Base-by-base conservation (phyloP, 805 yeast species). In the Metschnikowia colocasiae region DNA sequence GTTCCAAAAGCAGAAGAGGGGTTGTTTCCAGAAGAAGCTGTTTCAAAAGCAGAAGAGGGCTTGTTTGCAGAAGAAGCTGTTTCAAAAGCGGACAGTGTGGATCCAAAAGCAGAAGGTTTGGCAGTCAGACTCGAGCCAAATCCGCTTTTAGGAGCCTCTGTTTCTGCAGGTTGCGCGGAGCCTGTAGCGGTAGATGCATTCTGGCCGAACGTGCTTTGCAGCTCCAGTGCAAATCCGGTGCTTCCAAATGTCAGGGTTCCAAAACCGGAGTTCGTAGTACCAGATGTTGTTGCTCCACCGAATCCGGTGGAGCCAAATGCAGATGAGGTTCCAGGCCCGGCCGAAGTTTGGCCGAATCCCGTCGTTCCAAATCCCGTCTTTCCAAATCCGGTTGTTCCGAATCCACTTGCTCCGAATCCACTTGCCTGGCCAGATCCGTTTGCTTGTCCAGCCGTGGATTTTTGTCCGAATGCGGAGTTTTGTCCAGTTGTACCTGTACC, bases 121-220 rank as follows among this genome's bases (percentile, higher is more conserved):
- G 49, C 6, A 13, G 15, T 19, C 37, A 10, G 23, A 19, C 10
- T 19, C 10, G 33, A 30, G 3, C 63, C 63, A 48, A 58, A 60
- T 22, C 58, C 52, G 15, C 48, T 8, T 13, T 27, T n/a, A 1
- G 22, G 34, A 3, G 39, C 10, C 23, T 35, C 18, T 7, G 38
- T 19, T 6, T 16, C 31, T 6, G 41, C 16, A 20, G 26, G 16
- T 16, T 38, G 32, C 6, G 39, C 6, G 2, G 39, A 13, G 31
- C 23, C 23, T 4, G 16, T 26, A 23, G 20, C 18, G 13, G 22
- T 6, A 33, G 30, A 15, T 36, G 40, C 9, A 15, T 15, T 23
- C 23, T 23, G 40, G 16, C 20, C 15, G 23, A 25, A 15, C 4
- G 40, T 20, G 15, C 15, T 12, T 15, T 25, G 40, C n/a, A 6